phyloP scores from a whole-genome alignment of 768 basidiomycete species.

The Leccinum olivaceopallidum region DNA sequence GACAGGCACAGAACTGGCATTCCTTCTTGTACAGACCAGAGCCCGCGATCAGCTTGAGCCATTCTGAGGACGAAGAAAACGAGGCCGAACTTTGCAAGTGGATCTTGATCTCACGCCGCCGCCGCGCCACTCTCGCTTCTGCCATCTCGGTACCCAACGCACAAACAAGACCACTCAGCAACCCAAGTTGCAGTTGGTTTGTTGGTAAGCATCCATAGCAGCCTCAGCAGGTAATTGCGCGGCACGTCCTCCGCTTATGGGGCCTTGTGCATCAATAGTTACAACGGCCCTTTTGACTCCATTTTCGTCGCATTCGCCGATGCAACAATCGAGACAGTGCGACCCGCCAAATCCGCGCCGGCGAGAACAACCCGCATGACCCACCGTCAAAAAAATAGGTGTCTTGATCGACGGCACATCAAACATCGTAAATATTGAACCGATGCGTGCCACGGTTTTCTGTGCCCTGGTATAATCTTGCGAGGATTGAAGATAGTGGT shows the following conservation, averaged over 20 bases:
- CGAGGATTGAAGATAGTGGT: neutral
- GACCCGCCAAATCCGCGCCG: slow-evolving; percentile 66
- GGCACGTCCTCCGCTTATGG: slow-evolving; percentile 28
- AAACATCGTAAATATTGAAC: too few relatives aligned
- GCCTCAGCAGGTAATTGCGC: slow-evolving; percentile 63
- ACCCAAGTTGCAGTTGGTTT: neutral
- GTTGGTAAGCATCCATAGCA: slow-evolving; percentile 70
- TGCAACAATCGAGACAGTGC: slow-evolving; percentile 50
- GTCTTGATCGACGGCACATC: neutral
- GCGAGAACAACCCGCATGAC: slow-evolving; percentile 60
- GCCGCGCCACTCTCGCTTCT: slow-evolving; percentile 8
- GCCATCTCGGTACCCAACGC: slow-evolving; percentile 9
- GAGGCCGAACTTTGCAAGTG: slow-evolving; percentile 4
- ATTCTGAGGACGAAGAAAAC: neutral
- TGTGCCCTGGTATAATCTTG: too few relatives aligned
- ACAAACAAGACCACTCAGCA: too few relatives aligned
- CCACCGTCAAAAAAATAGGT: neutral
- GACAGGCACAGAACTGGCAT: neutral
- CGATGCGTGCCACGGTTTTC: too few relatives aligned
- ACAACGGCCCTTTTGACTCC: slow-evolving; percentile 42
- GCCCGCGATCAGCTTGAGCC: too few relatives aligned
- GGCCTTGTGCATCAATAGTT: slow-evolving; percentile 47
- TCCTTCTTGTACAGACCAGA: too few relatives aligned
- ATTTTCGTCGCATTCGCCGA: slow-evolving; percentile 42
- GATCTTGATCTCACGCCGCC: slow-evolving; percentile 25